Evolutionary conservation across 106 monocot genomes (phyloP).

Genomic region (Dioscorea alata): DNA sequence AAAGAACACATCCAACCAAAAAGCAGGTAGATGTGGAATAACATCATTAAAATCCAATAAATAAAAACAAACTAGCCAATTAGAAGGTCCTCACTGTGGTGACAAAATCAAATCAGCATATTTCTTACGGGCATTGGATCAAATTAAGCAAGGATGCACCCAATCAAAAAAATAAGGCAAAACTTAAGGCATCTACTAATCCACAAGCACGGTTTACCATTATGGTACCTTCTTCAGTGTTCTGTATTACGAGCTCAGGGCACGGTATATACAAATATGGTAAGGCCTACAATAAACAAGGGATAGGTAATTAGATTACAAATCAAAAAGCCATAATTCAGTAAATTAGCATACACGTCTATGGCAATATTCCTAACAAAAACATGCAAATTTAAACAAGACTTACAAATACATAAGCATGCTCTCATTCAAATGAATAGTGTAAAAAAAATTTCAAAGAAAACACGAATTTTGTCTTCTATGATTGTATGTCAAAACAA

Average conservation of each 20-base stretch:
- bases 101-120: neutral
- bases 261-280: too few species aligned
- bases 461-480: too few species aligned
- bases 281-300: conserved; percentile 60
- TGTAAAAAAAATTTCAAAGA: too few species aligned
- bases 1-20: too few species aligned
- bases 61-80: too few species aligned
- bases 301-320: neutral
- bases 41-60: too few species aligned
- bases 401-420: neutral
- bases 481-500: too few species aligned
- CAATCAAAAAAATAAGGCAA: too few species aligned
- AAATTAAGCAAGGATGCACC: too few species aligned
- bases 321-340: neutral
- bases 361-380: neutral
- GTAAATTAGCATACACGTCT: neutral
- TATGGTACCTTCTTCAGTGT: conserved; percentile 43
- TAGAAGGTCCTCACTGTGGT: neutral
- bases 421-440: too few species aligned
- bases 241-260: conserved; percentile 36
- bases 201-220: neutral
- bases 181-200: neutral
- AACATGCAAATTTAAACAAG: neutral
- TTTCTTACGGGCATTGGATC: neutral
- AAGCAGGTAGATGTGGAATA: too few species aligned